These are phyloP conservation scores for Rutstroemia sydowiana DNA, from an alignment of 2,329 filamentous ascomycete genomes.

Conservation along the genomic window DNA sequence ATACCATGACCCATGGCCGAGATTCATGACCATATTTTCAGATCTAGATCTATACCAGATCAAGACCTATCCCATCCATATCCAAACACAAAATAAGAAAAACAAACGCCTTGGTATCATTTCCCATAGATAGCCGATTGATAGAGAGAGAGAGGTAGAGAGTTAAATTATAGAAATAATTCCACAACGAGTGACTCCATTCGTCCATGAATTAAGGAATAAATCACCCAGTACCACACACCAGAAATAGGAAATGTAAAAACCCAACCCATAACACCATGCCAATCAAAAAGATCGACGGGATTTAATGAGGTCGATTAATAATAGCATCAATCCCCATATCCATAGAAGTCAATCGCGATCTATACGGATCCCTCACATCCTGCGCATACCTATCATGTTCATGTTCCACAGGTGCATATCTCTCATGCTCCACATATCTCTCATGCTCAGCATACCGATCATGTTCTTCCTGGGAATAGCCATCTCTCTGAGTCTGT, in stretches of 20 bases:
- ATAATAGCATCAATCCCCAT: slow-evolving; percentile 56
- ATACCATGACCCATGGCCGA: too few relatives aligned
- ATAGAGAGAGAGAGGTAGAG: too few relatives aligned
- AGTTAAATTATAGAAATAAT: background rate
- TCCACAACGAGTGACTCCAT: background rate
- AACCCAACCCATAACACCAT: too few relatives aligned
- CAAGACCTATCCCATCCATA: too few relatives aligned
- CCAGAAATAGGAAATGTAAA: too few relatives aligned
- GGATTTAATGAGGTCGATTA: slow-evolving; percentile 36
- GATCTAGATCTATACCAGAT: too few relatives aligned
- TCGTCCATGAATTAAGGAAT: background rate
- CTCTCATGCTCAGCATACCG: too few relatives aligned
- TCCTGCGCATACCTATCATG: slow-evolving; percentile 2
- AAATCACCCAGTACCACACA: too few relatives aligned
- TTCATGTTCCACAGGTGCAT: too few relatives aligned
- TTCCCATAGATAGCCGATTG: too few relatives aligned
- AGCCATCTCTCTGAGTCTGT: slow-evolving; percentile 5
- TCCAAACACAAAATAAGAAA: background rate
- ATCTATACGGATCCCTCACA: background rate
- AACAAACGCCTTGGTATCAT: slow-evolving; percentile 4
- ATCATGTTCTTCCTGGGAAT: slow-evolving; percentile 2
- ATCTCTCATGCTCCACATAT: too few relatives aligned
- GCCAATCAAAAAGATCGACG: background rate
- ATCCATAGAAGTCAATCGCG: slow-evolving; percentile 45
- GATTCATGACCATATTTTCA: too few relatives aligned